A percentile compares a stretch with the other conserved stretches of the same genome.
Conservation (phyloP, 768 basidiomycete genomes). For the Solioccasus polychromus region DNA sequence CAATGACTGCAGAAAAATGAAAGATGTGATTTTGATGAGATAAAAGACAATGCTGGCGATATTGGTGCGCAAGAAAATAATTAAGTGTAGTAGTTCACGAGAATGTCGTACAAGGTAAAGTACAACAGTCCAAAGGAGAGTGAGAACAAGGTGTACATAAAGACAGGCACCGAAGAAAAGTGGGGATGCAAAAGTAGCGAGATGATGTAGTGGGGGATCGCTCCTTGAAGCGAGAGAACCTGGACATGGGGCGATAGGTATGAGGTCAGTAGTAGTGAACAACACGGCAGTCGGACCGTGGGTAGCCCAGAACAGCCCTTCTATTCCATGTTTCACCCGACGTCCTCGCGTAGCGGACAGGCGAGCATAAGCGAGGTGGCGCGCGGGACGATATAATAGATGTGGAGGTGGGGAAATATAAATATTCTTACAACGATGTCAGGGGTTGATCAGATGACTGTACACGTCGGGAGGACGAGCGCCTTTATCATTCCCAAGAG, state of each 20-base stretch:
- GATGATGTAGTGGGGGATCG: background rate
- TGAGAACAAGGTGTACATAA: constrained; percentile 1
- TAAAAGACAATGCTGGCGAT: constrained; percentile 6
- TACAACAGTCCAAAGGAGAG: constrained; percentile 6
- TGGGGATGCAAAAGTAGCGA: background rate
- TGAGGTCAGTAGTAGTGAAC: constrained; percentile 2
- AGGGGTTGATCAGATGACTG: constrained; percentile 3
- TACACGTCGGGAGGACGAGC: constrained; percentile 7
- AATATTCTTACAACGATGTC: constrained; percentile 14
- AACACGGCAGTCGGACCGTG: background rate
- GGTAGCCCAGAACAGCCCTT: constrained; percentile 1
- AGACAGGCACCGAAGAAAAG: background rate
- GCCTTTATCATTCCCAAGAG: constrained; percentile 20
- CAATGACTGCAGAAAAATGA: no score
- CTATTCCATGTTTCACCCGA: constrained; percentile 14
- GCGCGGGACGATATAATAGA: constrained; percentile 7
- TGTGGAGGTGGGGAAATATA: background rate
- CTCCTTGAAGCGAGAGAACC: background rate
- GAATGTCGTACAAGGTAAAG: constrained; percentile 17
- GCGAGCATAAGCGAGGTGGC: background rate
- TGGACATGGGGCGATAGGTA: constrained; percentile 7
- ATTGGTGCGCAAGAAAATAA: constrained; percentile 21
- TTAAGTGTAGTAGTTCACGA: constrained; percentile 13
- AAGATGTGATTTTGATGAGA: constrained; percentile 4
- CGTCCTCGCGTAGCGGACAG: background rate